These are phyloP conservation scores for Diaporthe australafricana DNA, from an alignment of 2,329 filamentous ascomycete species.

Conservation along the genomic window DNA sequence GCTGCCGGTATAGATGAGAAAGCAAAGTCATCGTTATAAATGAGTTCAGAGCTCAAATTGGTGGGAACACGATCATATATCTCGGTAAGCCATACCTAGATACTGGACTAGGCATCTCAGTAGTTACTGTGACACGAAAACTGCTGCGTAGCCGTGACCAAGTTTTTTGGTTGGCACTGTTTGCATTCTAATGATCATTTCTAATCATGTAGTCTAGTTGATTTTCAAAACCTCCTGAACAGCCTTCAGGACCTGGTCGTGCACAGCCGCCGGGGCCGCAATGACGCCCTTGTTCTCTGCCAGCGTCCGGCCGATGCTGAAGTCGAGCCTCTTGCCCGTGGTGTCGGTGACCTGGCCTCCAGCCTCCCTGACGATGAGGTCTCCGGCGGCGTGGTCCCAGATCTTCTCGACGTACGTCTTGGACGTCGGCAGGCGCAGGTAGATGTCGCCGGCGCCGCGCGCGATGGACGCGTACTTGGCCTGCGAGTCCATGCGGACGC, in stretches of 20 bases:
- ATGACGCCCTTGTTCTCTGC: slow-evolving; percentile 94
- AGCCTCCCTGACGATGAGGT: slow-evolving; percentile 93
- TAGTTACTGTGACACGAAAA: not conserved
- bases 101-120: not conserved
- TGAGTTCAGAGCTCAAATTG: too few relatives aligned
- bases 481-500: slow-evolving; percentile 96
- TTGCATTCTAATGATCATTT: not conserved
- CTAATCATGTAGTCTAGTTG: slow-evolving; percentile 47
- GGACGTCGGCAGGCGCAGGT: slow-evolving; percentile 84
- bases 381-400: slow-evolving; percentile 97
- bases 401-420: slow-evolving; percentile 98
- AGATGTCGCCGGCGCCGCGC: slow-evolving; percentile 92
- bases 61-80: not conserved
- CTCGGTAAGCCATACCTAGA: not conserved
- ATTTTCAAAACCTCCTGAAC: slow-evolving; percentile 81
- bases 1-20: too few relatives aligned
- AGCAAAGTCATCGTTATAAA: too few relatives aligned
- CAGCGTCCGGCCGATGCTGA: slow-evolving; percentile 86
- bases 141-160: not conserved
- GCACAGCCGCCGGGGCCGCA: slow-evolving; percentile 82
- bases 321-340: slow-evolving; percentile 86
- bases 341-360: slow-evolving; percentile 94
- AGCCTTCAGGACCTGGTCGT: slow-evolving; percentile 80
- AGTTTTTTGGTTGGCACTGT: not conserved
- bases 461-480: slow-evolving; percentile 98